Conservation (phyloP, 2,329 filamentous ascomycete species). For the Helminthosporium solani region DNA sequence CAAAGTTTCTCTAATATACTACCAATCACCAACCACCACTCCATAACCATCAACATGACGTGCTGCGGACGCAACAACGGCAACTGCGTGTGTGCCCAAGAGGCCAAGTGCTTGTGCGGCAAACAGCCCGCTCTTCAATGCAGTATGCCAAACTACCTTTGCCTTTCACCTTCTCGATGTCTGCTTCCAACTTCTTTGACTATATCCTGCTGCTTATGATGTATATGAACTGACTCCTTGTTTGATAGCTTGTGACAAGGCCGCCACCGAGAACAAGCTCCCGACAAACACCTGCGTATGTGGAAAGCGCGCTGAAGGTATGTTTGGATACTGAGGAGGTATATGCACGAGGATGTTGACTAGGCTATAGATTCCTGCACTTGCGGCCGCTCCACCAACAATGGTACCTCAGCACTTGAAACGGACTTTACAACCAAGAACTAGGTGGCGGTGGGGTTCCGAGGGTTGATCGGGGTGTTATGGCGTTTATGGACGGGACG, state of each 20-base stretch:
- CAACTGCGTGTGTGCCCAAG: constrained; percentile 58
- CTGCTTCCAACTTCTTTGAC: neutral
- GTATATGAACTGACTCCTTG: constrained; percentile 14
- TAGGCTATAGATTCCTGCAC: constrained; percentile 58
- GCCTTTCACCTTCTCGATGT: constrained; percentile 8
- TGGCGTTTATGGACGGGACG: neutral
- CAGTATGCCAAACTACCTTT: constrained; percentile 45
- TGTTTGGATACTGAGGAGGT: constrained; percentile 32
- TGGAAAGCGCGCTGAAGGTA: constrained; percentile 71
- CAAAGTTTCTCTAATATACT: constrained; percentile 4
- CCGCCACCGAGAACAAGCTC: constrained; percentile 71
- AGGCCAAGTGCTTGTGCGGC: constrained; percentile 80
- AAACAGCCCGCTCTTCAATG: constrained; percentile 84
- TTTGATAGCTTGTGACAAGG: constrained; percentile 66
- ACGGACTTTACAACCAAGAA: constrained; percentile 80
- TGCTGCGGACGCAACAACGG: constrained; percentile 62
- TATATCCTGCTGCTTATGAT: constrained; percentile 4
- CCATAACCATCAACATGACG: constrained; percentile 40
- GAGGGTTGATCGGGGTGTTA: neutral
- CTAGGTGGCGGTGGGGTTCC: constrained; percentile 16
- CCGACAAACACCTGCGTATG: constrained; percentile 72
- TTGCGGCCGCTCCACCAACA: constrained; percentile 72
- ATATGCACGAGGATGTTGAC: constrained; percentile 5
- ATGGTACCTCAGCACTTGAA: constrained; percentile 66
- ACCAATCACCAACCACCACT: constrained; percentile 13